Evolutionary conservation across 306 rosid genomes (phyloP).

Genomic region (Cyclanthera cordifolia): DNA sequence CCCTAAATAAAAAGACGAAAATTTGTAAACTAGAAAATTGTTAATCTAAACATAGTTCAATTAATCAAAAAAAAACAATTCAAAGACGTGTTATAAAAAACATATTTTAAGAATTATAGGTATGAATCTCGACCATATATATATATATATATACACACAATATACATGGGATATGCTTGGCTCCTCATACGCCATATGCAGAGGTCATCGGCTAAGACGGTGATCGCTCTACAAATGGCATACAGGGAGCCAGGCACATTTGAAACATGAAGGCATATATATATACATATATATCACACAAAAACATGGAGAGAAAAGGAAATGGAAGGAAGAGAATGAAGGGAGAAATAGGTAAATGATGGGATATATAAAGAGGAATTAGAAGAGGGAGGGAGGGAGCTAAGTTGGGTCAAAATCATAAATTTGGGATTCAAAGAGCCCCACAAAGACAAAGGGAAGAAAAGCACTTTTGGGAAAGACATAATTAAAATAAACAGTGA

Average conservation of each 20-base stretch:
- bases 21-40: not conserved
- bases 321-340: constrained; percentile 1
- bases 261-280: constrained; percentile 2
- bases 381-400: constrained; percentile 4
- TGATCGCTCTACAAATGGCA: constrained; percentile 22
- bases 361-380: constrained; percentile 3
- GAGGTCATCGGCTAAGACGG: constrained; percentile 16
- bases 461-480: constrained; percentile 13
- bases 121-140: not conserved
- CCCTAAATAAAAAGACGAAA: too few species aligned
- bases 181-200: constrained; percentile 25
- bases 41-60: not conserved
- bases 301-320: not conserved
- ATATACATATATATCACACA: too few species aligned
- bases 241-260: constrained; percentile 25
- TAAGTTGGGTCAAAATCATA: constrained; percentile 13
- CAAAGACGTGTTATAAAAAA: too few species aligned
- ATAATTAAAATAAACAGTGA: not conserved
- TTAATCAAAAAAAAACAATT: too few species aligned
- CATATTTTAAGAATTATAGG: not conserved
- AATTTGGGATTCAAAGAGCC: not conserved
- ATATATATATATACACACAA: too few species aligned
- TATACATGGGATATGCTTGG: constrained; percentile 16
- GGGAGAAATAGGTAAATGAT: not conserved
- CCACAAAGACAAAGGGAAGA: constrained; percentile 2